phyloP scores from a whole-genome alignment of 1,284 basidiomycete genomes.

The Cutaneotrichosporon sp. region DNA sequence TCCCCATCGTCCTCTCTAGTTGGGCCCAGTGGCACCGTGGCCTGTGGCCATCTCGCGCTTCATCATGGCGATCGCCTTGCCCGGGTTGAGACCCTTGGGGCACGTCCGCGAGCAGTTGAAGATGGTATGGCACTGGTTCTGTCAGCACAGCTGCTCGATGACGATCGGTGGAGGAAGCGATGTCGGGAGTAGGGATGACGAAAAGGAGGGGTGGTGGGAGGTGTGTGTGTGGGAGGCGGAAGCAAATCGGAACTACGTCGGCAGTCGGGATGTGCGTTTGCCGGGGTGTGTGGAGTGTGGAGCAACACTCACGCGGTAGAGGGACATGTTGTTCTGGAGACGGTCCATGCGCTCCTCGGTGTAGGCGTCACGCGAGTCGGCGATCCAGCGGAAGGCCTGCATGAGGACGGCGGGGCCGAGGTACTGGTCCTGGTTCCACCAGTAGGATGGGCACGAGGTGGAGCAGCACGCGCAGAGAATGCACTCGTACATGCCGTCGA shows the following conservation, averaged over 20 bases:
- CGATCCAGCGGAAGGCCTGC: conserved; percentile 97
- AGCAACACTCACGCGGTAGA: conserved; percentile 15
- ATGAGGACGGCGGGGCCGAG: conserved; percentile 95
- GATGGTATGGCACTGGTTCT: conserved; percentile 89
- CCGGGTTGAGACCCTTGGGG: conserved; percentile 68
- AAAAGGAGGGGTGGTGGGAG: too few species aligned
- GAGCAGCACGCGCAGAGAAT: conserved; percentile 79
- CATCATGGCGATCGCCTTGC: too few species aligned
- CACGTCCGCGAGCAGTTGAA: conserved; percentile 92
- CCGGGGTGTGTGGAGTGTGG: not conserved
- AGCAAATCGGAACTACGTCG: not conserved
- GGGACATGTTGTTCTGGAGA: conserved; percentile 90
- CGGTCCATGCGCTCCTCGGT: conserved; percentile 82
- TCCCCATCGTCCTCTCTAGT: not conserved
- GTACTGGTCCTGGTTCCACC: conserved; percentile 99
- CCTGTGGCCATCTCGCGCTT: too few species aligned
- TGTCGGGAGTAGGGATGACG: not conserved
- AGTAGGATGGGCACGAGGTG: conserved; percentile 91
- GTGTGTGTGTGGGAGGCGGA: too few species aligned
- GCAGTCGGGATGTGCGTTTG: not conserved
- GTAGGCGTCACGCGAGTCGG: conserved; percentile 88
- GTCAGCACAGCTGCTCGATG: not conserved
- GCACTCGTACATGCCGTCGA: conserved; percentile 97
- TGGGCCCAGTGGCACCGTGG: not conserved
- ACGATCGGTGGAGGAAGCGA: not conserved